Evolutionary conservation across 805 yeast genomes (phyloP), one percentile per base, ranked within the genome.

Genomic region (Clavispora vitiphila): DNA sequence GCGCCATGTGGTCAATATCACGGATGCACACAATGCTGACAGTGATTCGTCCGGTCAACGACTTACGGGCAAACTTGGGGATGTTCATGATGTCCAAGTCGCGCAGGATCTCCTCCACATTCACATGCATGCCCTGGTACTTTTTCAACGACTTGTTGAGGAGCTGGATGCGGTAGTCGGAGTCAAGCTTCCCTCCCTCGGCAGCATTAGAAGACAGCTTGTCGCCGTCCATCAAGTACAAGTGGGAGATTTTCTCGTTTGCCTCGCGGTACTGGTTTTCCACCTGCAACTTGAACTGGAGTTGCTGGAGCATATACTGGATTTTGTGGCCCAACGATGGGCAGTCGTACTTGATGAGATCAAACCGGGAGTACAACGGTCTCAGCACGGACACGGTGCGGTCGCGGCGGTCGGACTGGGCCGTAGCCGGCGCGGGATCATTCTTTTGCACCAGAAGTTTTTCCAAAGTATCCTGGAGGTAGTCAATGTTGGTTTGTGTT

Each of bases 241-340:
- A 76, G 51, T 81, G 86, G 21, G 85, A 81, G 57, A 93, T 77
- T 61, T 91, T 93, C 49, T 87, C 95, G 51, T 89, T 89, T 5
- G 97, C 98, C 50, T 83, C 91, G 54, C 83, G 81, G 64, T 91
- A 93, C 64, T 93, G 96, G 53, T 86, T 81, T 61, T 93, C 99
- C 29, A 91, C 95, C 57, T 91, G 93, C 35, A 91, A 73, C 64
- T 93, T 93, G 62, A 91, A 89, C 59, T 90, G 96, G 45, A 93
- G 72, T 62, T 89, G 95, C 65, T 90, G 97, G 41, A 91, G 75
- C 98, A 93, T 90, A 54, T 86, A 82, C 64, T 88, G 96, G 56
- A 93, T 93, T 48, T 93, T 78, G 55, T 93, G 96, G 9, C 97
- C 96, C 51, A 93, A 69, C 0, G 95, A 86, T 0, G 97, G 96